A percentile compares a stretch with the other conserved stretches of the same genome.
Conservation (phyloP, 2,329 filamentous ascomycete species). For the Laburnicola sp. region DNA sequence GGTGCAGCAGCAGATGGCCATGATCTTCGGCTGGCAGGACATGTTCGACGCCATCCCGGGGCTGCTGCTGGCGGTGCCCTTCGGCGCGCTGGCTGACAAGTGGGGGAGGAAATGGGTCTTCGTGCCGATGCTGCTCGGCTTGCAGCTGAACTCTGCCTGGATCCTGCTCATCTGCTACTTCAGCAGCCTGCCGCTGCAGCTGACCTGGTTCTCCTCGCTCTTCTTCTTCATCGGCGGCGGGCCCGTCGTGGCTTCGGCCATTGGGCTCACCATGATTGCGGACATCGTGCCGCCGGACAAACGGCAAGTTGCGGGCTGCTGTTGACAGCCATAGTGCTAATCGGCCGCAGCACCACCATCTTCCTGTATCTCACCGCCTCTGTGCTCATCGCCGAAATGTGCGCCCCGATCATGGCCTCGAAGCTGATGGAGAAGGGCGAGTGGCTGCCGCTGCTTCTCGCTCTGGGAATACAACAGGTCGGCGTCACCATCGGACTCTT, state of each 20-base stretch:
- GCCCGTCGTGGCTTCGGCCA: slow-evolving; percentile 51
- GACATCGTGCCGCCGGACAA: slow-evolving; percentile 54
- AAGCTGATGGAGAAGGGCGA: slow-evolving; percentile 39
- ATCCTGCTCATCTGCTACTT: slow-evolving; percentile 41
- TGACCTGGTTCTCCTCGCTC: slow-evolving; percentile 54
- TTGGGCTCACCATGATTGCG: slow-evolving; percentile 56
- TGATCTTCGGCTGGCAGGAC: slow-evolving; percentile 55
- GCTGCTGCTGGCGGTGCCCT: slow-evolving; percentile 54
- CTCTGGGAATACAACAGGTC: slow-evolving; percentile 32
- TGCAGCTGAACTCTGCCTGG: slow-evolving; percentile 41
- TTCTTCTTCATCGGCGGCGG: slow-evolving; percentile 54
- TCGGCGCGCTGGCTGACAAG: slow-evolving; percentile 54
- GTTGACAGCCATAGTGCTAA: slow-evolving; percentile 1
- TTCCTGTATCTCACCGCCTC: slow-evolving; percentile 34
- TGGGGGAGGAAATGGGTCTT: slow-evolving; percentile 53
- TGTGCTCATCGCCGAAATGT: slow-evolving; percentile 39
- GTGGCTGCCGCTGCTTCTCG: slow-evolving; percentile 39
- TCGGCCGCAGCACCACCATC: slow-evolving; percentile 18
- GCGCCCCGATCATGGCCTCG: slow-evolving; percentile 40
- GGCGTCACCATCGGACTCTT: slow-evolving; percentile 33
- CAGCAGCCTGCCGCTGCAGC: slow-evolving; percentile 48
- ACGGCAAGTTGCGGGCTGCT: slow-evolving; percentile 32
- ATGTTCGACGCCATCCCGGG: slow-evolving; percentile 51
- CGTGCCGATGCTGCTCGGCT: slow-evolving; percentile 47
- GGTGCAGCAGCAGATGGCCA: slow-evolving; percentile 54